Percentiles rank a stretch among this genome's conserved stretches.
phyloP scores from a whole-genome alignment of 164 flowering plant genomes.

The Piper betle region DNA sequence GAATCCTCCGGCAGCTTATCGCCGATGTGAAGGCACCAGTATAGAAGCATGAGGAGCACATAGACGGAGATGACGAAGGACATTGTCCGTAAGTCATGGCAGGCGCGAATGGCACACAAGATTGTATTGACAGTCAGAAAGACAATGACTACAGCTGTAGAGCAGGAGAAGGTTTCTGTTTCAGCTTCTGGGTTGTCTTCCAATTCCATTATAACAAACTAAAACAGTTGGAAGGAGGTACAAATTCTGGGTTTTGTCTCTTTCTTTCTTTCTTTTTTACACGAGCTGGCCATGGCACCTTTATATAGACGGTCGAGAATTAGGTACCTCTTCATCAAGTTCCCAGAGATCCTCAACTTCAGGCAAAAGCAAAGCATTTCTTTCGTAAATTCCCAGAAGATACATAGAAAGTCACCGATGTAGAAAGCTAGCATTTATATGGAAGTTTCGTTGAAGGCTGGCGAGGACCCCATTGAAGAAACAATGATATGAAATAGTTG shows the following conservation, averaged over 20 bases:
- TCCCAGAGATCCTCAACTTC: neutral
- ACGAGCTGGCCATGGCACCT: neutral
- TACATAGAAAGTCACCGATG: no score
- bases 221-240: neutral
- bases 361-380: neutral
- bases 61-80: neutral
- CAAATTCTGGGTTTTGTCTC: no score
- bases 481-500: no score
- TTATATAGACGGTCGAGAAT: neutral
- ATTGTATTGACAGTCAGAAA: neutral
- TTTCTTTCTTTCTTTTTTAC: neutral
- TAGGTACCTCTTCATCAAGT: neutral
- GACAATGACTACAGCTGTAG: neutral
- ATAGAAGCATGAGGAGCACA: neutral
- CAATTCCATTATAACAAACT: neutral
- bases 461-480: no score
- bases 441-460: no score
- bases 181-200: slow-evolving; percentile 1
- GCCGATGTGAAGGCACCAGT: neutral
- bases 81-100: neutral
- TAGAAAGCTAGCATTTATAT: no score
- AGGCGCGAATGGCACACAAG: neutral
- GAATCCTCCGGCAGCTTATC: neutral
- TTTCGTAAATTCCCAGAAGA: neutral
- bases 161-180: slow-evolving; percentile 22